These are phyloP conservation scores for Pseudohalonectria lignicola DNA, from an alignment of 2,329 filamentous ascomycete genomes.

Conservation along the genomic window DNA sequence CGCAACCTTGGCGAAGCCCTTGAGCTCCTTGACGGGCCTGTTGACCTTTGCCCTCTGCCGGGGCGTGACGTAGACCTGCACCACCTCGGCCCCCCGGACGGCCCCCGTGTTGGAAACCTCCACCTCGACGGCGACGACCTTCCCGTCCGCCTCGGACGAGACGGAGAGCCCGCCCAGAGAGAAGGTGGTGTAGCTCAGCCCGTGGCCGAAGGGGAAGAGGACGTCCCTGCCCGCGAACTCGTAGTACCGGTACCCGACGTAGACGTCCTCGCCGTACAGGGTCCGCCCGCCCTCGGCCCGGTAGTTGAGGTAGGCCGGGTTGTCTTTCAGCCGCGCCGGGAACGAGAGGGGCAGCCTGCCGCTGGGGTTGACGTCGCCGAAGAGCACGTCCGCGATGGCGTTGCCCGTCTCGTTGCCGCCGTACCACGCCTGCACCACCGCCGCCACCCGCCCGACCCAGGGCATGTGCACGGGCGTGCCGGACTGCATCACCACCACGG, in stretches of 20 bases:
- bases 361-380: conserved; percentile 62
- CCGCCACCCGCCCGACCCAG: conserved; percentile 45
- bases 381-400: conserved; percentile 66
- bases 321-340: conserved; percentile 52
- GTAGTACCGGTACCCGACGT: conserved; percentile 63
- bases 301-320: conserved; percentile 60
- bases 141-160: conserved; percentile 24
- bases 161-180: conserved; percentile 36
- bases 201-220: conserved; percentile 16
- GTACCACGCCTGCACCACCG: conserved; percentile 71
- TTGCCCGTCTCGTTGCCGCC: conserved; percentile 74
- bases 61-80: conserved; percentile 43
- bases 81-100: conserved; percentile 39
- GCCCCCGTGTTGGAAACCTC: conserved; percentile 52
- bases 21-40: conserved; percentile 50
- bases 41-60: conserved; percentile 45
- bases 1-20: conserved; percentile 46
- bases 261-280: conserved; percentile 62
- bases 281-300: conserved; percentile 51
- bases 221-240: conserved; percentile 35
- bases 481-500: conserved; percentile 65
- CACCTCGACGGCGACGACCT: conserved; percentile 33
- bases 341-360: conserved; percentile 57
- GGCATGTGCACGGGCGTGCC: conserved; percentile 67
- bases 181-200: conserved; percentile 16